Base-by-base conservation (phyloP, 2,329 filamentous ascomycete genomes). In the Aspergillus versicolor region DNA sequence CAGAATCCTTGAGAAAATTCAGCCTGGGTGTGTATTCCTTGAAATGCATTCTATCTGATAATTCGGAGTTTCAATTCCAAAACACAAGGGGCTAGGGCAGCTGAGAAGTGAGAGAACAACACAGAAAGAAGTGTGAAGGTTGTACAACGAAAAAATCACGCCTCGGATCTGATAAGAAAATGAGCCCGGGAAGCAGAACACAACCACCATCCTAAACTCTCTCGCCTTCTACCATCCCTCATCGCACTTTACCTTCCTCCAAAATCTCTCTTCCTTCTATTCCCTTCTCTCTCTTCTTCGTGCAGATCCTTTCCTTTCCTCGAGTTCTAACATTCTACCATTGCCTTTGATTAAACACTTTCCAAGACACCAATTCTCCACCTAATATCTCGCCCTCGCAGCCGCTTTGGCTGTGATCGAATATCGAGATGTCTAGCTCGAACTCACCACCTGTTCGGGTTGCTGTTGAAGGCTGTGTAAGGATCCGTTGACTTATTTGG, bases 391-490 rank as follows among this genome's bases (percentile, higher is more conserved):
- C 15, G 12, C 40, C 43, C 43, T 24, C 37, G 27, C 47, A 12
- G 19, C 27, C 50, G n/a, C 13, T n/a, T 19, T 51, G 19, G 19
- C 30, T 45, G 52, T 40, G 32, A 53, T n/a, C n/a, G 24, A 8
- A 32, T 7, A 62, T 65, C 59, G 56, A 60, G 13, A 27, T 52
- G 22, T 37, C 49, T 22, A 46, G 44, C 12, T 19, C 56, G 4
- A 42, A 40, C 24, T 47, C 56, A 11, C 37, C 62, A 8, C 57
- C 61, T 11, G 55, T 96, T 59, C 87, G 91, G 55, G 81, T 97
- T 61, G 93, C 92, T 19, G 79, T 96, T 5, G 90, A 96, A 79
- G 92, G 92, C 66, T 96, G 92, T 71, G 90, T 92, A 79, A 75
- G 88, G 78, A 24, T 49, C 40, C 32, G 17, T 32, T 53, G 12